Percentiles rank a stretch among this genome's conserved stretches.
Evolutionary conservation across 495 filamentous ascomycete genomes (phyloP).

Genomic region (Penicillium soppii): DNA sequence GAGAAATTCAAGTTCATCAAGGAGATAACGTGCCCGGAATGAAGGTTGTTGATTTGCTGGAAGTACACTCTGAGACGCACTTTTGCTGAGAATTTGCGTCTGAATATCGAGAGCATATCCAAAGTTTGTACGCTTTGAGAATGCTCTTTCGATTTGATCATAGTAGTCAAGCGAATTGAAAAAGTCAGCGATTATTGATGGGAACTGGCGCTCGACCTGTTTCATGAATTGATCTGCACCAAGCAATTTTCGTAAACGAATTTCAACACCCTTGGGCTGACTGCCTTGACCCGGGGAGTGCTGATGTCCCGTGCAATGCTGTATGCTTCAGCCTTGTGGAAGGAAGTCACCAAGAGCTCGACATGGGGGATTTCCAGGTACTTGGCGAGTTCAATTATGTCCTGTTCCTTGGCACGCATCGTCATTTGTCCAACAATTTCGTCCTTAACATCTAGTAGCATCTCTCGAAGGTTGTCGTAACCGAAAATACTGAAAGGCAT

Average conservation of each 20-base stretch:
- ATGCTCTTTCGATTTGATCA: constrained; percentile 70
- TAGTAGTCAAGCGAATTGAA: constrained; percentile 70
- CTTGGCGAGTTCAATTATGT: constrained; percentile 55
- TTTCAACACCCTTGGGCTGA: constrained; percentile 62
- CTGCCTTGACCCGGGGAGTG: constrained; percentile 51
- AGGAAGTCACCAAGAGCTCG: constrained; percentile 64
- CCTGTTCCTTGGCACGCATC: constrained; percentile 73
- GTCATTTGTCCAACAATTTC: constrained; percentile 81
- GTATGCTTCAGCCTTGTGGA: constrained; percentile 81
- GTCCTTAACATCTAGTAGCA: constrained; percentile 70
- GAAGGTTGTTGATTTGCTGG: constrained; percentile 80
- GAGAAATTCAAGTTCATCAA: constrained; percentile 71
- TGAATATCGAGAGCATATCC: constrained; percentile 60
- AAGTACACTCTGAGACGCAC: constrained; percentile 57
- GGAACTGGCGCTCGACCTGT: constrained; percentile 66
- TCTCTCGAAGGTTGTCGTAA: constrained; percentile 65
- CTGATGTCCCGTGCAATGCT: constrained; percentile 76
- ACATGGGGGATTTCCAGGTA: constrained; percentile 52
- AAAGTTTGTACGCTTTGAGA: constrained; percentile 62
- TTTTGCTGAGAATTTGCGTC: constrained; percentile 62
- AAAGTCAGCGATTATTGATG: constrained; percentile 70
- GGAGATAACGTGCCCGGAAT: constrained; percentile 74
- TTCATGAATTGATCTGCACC: constrained; percentile 62
- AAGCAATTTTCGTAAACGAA: constrained; percentile 64
- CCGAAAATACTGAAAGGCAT: constrained; percentile 84